Evolutionary conservation across 192 early-diverging fungal genomes (phyloP).

Genomic region (Physocladia obscura): DNA sequence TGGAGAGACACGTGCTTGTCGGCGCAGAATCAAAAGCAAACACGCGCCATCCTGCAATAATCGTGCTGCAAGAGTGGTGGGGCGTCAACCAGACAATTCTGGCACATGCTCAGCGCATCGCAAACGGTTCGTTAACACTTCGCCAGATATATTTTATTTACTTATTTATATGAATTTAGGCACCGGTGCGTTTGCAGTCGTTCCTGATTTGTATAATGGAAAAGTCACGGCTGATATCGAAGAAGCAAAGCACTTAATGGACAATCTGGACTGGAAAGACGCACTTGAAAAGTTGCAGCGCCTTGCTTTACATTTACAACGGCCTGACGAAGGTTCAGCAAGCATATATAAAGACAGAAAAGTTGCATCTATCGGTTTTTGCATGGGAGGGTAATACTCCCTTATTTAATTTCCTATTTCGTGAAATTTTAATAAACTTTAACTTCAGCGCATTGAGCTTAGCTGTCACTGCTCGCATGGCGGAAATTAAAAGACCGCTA

Average conservation of each 20-base stretch:
- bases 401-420: too few species aligned
- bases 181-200: slow-evolving; percentile 38
- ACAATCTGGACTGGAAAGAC: slow-evolving; percentile 44
- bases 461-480: slow-evolving; percentile 39
- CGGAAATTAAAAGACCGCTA: slow-evolving; percentile 7
- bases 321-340: slow-evolving; percentile 13
- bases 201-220: slow-evolving; percentile 55
- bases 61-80: slow-evolving; percentile 44
- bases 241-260: slow-evolving; percentile 54
- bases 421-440: too few species aligned
- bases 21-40: slow-evolving; percentile 8
- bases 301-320: background rate
- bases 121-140: slow-evolving; percentile 26
- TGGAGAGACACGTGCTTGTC: background rate
- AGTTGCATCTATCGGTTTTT: slow-evolving; percentile 50
- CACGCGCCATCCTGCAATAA: slow-evolving; percentile 20
- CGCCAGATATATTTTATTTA: background rate
- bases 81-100: slow-evolving; percentile 44
- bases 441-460: slow-evolving; percentile 37
- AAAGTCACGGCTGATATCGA: slow-evolving; percentile 46
- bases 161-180: background rate
- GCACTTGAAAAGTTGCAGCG: slow-evolving; percentile 24
- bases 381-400: slow-evolving; percentile 52
- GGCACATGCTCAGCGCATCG: slow-evolving; percentile 46
- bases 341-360: slow-evolving; percentile 26